Conservation (phyloP, 2,329 filamentous ascomycete genomes). For the Hypoxylon sp. region DNA sequence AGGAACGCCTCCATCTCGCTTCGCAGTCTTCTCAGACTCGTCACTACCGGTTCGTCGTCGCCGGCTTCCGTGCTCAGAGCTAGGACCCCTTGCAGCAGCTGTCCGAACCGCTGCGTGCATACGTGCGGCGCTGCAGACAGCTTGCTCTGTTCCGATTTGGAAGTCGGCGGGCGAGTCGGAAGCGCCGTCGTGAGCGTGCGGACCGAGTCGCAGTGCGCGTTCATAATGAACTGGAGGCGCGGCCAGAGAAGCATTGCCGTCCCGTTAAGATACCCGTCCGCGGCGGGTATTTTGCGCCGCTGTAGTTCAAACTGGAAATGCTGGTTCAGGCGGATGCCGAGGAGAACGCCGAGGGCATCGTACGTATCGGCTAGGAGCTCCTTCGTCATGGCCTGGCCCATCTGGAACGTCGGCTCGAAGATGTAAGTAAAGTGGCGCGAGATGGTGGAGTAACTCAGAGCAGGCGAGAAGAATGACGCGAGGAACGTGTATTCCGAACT, state of each 20-base stretch:
- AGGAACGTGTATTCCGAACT: constrained; percentile 96
- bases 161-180: constrained; percentile 57
- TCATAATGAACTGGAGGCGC: constrained; percentile 92
- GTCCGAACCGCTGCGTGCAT: constrained; percentile 93
- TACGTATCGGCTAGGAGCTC: constrained; percentile 79
- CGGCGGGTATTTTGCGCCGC: constrained; percentile 86
- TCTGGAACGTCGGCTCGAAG: constrained; percentile 88
- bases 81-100: constrained; percentile 87
- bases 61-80: constrained; percentile 88
- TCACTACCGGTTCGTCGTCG: constrained; percentile 91
- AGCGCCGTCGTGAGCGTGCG: constrained; percentile 69
- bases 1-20: constrained; percentile 87
- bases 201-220: constrained; percentile 89
- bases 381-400: constrained; percentile 82
- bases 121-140: constrained; percentile 88
- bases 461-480: constrained; percentile 86
- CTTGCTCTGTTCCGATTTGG: constrained; percentile 65
- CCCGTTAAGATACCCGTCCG: constrained; percentile 92
- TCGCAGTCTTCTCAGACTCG: constrained; percentile 80
- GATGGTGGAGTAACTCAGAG: constrained; percentile 79
- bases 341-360: constrained; percentile 85
- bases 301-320: constrained; percentile 95
- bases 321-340: constrained; percentile 95
- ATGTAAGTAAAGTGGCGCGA: constrained; percentile 87
- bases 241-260: constrained; percentile 98